Evolutionary conservation across 495 filamentous ascomycete species (phyloP).

Genomic region (Penicillium antarcticum): DNA sequence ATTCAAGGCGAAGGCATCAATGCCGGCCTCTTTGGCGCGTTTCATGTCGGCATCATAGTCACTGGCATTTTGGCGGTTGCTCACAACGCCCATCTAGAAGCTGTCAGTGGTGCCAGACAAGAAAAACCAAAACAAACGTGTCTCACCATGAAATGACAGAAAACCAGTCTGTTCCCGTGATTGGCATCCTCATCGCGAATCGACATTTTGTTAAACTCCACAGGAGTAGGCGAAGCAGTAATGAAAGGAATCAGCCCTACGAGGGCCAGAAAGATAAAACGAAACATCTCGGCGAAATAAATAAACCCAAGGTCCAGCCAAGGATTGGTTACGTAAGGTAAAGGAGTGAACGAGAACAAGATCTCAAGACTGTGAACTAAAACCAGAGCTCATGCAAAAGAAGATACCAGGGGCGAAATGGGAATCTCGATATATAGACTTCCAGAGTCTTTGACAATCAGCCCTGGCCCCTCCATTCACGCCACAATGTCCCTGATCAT

Average conservation of each 20-base stretch:
- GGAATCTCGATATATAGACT: neutral
- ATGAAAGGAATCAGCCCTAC: conserved; percentile 9
- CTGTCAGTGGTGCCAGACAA: neutral
- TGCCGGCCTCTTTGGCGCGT: conserved; percentile 49
- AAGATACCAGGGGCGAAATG: neutral
- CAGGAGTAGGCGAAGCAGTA: conserved; percentile 5
- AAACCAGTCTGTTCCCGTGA: conserved; percentile 42
- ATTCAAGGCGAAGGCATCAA: conserved; percentile 61
- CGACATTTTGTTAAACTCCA: neutral
- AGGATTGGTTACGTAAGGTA: neutral
- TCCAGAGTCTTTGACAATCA: neutral
- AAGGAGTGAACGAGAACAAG: neutral
- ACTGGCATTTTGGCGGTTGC: conserved; percentile 43
- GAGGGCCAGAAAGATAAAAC: conserved; percentile 6
- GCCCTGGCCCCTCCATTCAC: no score
- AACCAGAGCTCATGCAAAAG: neutral
- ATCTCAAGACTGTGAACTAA: neutral
- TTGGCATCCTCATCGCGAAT: neutral
- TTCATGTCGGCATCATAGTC: conserved; percentile 59
- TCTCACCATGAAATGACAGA: conserved; percentile 59
- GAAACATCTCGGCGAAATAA: conserved; percentile 11
- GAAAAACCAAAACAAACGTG: neutral
- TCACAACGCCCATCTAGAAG: conserved; percentile 50
- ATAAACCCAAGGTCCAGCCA: neutral
- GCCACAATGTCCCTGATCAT: neutral